Conservation (phyloP, 148 eudicot species). For the Amaranthus hypochondriacus region DNA sequence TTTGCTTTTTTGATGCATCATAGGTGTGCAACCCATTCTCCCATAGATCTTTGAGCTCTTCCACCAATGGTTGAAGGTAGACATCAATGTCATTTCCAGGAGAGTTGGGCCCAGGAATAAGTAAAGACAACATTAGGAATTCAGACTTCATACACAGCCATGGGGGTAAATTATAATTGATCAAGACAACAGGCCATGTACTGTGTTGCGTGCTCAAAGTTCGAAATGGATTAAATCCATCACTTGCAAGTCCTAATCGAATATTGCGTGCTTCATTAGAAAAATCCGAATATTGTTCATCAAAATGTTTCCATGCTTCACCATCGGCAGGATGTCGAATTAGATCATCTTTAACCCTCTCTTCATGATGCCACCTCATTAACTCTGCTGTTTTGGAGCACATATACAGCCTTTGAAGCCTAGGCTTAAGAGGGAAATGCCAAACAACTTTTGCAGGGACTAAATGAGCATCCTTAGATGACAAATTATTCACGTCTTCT, state of each 20-base stretch:
- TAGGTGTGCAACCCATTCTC: neutral
- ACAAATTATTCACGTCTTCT: neutral
- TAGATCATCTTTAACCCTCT: neutral
- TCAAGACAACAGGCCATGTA: neutral
- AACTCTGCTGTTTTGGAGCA: neutral
- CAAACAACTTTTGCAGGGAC: neutral
- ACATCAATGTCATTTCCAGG: conserved; percentile 8
- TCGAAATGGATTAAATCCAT: conserved; percentile 9
- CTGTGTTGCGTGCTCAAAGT: neutral
- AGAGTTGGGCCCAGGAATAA: neutral
- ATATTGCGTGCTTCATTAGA: neutral
- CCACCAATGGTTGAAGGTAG: conserved; percentile 2
- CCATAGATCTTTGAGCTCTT: conserved; percentile 5
- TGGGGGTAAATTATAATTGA: conserved; percentile 3
- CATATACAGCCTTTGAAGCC: neutral
- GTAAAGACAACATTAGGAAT: neutral
- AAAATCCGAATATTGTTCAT: neutral
- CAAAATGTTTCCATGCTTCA: neutral
- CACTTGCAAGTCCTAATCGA: neutral
- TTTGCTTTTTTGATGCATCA: neutral
- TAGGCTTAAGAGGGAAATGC: conserved; percentile 8
- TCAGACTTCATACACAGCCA: neutral
- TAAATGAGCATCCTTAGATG: neutral
- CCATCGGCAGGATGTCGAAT: neutral
- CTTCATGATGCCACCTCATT: neutral